Percentiles rank a stretch among this genome's conserved stretches.
phyloP scores from a whole-genome alignment of 2,329 filamentous ascomycete genomes.

The Mycogone perniciosa region DNA sequence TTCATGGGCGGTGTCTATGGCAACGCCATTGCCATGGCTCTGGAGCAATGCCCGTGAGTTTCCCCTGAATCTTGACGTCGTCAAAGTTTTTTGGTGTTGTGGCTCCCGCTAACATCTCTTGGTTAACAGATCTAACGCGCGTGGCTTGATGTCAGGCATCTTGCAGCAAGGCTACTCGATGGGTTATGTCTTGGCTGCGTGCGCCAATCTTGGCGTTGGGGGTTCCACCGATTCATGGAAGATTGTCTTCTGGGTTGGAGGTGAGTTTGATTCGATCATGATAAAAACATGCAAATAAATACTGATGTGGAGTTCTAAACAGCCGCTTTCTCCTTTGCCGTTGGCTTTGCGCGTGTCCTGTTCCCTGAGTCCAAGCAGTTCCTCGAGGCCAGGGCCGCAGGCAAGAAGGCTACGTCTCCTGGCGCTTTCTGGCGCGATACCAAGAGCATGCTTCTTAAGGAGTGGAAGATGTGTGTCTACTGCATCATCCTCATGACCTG shows the following conservation, averaged over 20 bases:
- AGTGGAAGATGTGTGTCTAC: conserved; percentile 75
- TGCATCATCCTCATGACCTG: conserved; percentile 74
- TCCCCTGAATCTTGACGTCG: neutral
- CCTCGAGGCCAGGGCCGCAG: conserved; percentile 58
- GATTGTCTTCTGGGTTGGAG: conserved; percentile 66
- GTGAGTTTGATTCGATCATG: conserved; percentile 24
- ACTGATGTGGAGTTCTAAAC: conserved; percentile 10
- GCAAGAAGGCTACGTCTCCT: conserved; percentile 41
- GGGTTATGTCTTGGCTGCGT: conserved; percentile 73
- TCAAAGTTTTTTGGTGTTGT: neutral
- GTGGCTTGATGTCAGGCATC: conserved; percentile 76
- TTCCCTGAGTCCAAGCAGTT: conserved; percentile 75
- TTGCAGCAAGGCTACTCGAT: conserved; percentile 77
- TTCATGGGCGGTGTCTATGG: conserved; percentile 81
- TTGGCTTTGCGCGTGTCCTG: conserved; percentile 59
- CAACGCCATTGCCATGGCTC: conserved; percentile 70
- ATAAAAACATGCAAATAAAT: neutral
- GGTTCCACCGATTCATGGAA: conserved; percentile 61
- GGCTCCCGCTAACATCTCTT: conserved; percentile 14
- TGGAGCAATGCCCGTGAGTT: conserved; percentile 63
- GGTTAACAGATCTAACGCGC: conserved; percentile 48
- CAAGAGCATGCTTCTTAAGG: conserved; percentile 57
- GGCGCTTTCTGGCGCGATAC: conserved; percentile 63
- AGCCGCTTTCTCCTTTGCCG: conserved; percentile 58
- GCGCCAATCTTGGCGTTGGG: conserved; percentile 67